phyloP scores from a whole-genome alignment of 164 flowering plant species.

The Sextonia rubra region DNA sequence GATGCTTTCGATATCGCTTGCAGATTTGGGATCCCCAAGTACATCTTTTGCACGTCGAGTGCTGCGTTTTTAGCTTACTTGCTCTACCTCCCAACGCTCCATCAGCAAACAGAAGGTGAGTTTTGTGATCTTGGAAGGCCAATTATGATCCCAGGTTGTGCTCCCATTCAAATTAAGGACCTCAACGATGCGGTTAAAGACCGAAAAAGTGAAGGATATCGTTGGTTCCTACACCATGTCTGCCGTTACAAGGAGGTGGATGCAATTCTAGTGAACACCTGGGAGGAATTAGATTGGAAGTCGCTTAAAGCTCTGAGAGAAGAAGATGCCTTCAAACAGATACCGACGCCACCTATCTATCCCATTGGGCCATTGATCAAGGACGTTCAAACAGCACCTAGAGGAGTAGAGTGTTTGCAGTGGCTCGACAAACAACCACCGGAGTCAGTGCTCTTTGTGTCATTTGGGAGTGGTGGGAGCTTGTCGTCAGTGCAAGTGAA shows the following conservation, averaged over 20 bases:
- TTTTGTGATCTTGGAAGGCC: conserved; percentile 28
- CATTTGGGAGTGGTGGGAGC: conserved; percentile 54
- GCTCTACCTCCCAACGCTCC: conserved; percentile 29
- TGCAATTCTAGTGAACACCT: conserved; percentile 12
- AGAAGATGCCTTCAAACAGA: neutral
- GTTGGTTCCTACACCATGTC: conserved; percentile 16
- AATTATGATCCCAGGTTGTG: conserved; percentile 35
- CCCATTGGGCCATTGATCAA: conserved; percentile 11
- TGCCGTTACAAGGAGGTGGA: neutral
- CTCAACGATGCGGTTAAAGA: conserved; percentile 23
- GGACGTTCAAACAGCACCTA: conserved; percentile 4
- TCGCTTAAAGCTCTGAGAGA: conserved; percentile 6
- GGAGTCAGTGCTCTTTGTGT: conserved; percentile 38
- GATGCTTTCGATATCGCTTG: conserved; percentile 25
- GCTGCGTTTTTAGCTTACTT: conserved; percentile 20
- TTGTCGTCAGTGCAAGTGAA: conserved; percentile 26
- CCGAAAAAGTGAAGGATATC: conserved; percentile 25
- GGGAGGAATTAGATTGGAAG: conserved; percentile 4
- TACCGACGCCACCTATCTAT: conserved; percentile 1
- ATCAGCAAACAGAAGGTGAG: conserved; percentile 25
- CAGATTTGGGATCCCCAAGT: conserved; percentile 25
- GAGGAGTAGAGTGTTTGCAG: conserved; percentile 9
- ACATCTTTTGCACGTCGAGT: conserved; percentile 26
- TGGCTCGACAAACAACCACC: conserved; percentile 49
- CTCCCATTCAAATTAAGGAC: conserved; percentile 20